phyloP scores from a whole-genome alignment of 2,329 filamentous ascomycete genomes.

The Colletotrichum musae region DNA sequence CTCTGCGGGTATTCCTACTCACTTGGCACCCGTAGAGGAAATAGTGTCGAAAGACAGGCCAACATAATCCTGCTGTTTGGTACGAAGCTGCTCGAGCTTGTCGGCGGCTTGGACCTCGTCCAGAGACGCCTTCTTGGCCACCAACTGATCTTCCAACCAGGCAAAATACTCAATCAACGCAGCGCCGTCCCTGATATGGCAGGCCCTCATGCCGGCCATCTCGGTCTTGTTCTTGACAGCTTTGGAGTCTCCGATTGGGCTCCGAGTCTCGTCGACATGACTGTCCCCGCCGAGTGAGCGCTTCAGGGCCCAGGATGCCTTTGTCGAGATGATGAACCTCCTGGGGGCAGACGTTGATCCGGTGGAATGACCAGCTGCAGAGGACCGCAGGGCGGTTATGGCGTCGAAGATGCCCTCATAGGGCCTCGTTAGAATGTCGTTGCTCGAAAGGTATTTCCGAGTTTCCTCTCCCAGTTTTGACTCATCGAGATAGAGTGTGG shows the following conservation, averaged over 20 bases:
- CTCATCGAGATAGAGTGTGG: conserved; percentile 87
- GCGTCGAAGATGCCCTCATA: conserved; percentile 79
- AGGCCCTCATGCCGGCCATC: conserved; percentile 91
- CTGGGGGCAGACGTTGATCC: conserved; percentile 51
- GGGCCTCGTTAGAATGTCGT: conserved; percentile 81
- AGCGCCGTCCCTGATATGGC: conserved; percentile 93
- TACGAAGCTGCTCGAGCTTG: conserved; percentile 84
- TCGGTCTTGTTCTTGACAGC: conserved; percentile 94
- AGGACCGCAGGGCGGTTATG: conserved; percentile 70
- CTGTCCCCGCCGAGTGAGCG: conserved; percentile 88
- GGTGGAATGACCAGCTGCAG: conserved; percentile 19
- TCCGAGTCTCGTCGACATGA: conserved; percentile 87
- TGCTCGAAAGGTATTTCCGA: conserved; percentile 77
- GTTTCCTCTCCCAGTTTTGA: conserved; percentile 81
- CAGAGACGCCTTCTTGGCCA: conserved; percentile 78
- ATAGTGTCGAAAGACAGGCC: conserved; percentile 97
- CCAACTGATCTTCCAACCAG: conserved; percentile 92
- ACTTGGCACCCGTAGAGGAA: conserved; percentile 88
- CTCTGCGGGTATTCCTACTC: conserved; percentile 49
- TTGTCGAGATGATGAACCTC: conserved; percentile 90
- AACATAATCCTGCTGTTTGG: conserved; percentile 80
- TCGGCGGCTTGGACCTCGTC: conserved; percentile 95
- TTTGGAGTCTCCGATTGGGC: conserved; percentile 91
- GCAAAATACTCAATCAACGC: conserved; percentile 94
- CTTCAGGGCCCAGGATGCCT: conserved; percentile 93